Base-by-base conservation (phyloP, 1,284 basidiomycete genomes). In the Cryptococcus wingfieldii region DNA sequence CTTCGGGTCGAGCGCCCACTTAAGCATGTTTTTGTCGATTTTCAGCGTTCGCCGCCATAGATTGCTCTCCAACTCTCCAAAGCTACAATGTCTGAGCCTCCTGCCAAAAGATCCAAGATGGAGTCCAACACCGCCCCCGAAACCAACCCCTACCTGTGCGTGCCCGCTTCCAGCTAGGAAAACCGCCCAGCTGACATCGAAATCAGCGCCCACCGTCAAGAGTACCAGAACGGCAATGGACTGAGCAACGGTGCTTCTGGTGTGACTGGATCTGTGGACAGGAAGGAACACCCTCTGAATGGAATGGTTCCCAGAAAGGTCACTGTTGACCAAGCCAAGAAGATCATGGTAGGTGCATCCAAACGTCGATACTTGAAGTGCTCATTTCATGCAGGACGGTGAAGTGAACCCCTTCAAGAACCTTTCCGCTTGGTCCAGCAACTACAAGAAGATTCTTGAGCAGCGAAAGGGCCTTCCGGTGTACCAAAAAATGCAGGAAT, bases 401-500 rank as follows among this genome's bases (percentile, higher is more conserved):
- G 84, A 90, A 47, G 66, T 86, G 51, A 98, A 98, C 71, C 90
- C 94, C 0, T 98, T 98, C 79, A 95, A 88, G 16, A 86, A 86
- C 61, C 58, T 71, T 4, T 75, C 75, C 51, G 87, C 89, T 0
- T 90, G 87, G 73, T 85, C 89, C 0, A 75, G 82, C 3, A 83
- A 86, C 58, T 98, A 97, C 81, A 86, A 83, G 75, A 90, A 89
- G 76, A 96, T 98, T 55, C 77, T 98, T 10, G 84, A 87, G 65
- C 79, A 83, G 41, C 83, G 96, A 54, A 91, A 87, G 79, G 90
- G 90, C 69, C 80, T 98, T 12, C 95, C 95, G 0, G 95, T 98
- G 0, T 97, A 83, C 69, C 80, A 86, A 9, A 90, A 97, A 79
- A 97, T 98, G 93, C 83, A 87, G 60, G 87, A 93, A 59, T 96